These are phyloP conservation scores for Heterococcus sp. DNA, from an alignment of 108 stramenopile species.

Conservation along the genomic window DNA sequence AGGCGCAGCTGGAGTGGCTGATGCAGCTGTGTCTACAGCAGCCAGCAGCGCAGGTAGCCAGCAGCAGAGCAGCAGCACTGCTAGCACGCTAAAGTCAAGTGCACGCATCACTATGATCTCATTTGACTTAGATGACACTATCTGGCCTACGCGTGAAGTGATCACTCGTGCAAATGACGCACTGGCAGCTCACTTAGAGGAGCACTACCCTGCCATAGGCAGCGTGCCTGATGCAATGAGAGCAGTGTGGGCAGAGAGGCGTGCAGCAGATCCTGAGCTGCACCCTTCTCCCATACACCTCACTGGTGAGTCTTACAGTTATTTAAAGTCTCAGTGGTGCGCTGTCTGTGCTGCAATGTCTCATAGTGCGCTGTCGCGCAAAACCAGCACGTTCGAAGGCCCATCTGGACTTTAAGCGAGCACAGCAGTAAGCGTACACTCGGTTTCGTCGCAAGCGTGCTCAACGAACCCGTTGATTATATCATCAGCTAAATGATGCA, in stretches of 20 bases:
- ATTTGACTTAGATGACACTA: constrained; percentile 43
- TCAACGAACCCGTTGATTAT: too few species aligned
- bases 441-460: too few species aligned
- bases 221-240: not conserved
- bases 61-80: not conserved
- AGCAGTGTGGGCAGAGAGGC: not conserved
- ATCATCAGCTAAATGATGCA: too few species aligned
- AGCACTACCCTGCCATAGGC: not conserved
- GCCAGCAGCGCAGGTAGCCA: not conserved
- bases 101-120: constrained; percentile 9
- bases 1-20: not conserved
- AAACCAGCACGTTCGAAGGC: too few species aligned
- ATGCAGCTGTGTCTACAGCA: not conserved
- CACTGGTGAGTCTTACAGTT: too few species aligned
- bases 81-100: too few species aligned
- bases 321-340: too few species aligned
- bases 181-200: not conserved
- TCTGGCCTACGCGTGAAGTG: not conserved
- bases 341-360: too few species aligned
- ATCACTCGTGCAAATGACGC: not conserved
- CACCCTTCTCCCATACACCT: not conserved
- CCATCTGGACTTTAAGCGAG: too few species aligned
- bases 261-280: not conserved
- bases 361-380: too few species aligned
- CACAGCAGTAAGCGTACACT: too few species aligned